phyloP scores from a whole-genome alignment of 305 asterid species.

The Andrographis paniculata region DNA sequence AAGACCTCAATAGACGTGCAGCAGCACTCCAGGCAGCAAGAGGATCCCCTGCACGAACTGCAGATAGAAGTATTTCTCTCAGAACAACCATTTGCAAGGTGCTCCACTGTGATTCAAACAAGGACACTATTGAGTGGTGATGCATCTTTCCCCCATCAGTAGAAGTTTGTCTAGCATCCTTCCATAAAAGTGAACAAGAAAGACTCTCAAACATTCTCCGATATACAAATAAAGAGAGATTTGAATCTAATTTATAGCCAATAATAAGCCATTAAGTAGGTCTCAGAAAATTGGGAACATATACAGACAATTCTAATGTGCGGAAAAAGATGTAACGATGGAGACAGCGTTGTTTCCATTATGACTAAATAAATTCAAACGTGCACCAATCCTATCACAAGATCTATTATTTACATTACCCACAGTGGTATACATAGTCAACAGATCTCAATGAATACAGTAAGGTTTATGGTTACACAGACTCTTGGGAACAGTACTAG shows the following conservation, averaged over 20 bases:
- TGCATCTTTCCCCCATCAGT: conserved; percentile 74
- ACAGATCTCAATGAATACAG: too few species aligned
- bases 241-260: conserved; percentile 12
- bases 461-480: too few species aligned
- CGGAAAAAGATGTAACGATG: background rate
- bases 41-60: conserved; percentile 98
- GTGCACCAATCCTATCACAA: too few species aligned
- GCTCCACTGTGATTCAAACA: conserved; percentile 97
- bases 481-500: too few species aligned
- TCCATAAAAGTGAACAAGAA: conserved; percentile 20
- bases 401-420: too few species aligned
- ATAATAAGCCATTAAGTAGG: conserved; percentile 5
- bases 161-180: conserved; percentile 52
- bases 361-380: too few species aligned
- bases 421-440: too few species aligned
- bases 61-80: conserved; percentile 89
- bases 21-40: conserved; percentile 99
- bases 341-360: too few species aligned
- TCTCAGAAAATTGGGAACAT: conserved; percentile 4
- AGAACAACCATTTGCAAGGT: conserved; percentile 98
- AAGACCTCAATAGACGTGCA: conserved; percentile 92
- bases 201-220: conserved; percentile 14
- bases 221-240: conserved; percentile 8
- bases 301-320: background rate
- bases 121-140: conserved; percentile 73